Percentiles rank a stretch among this genome's conserved stretches.
Conservation (phyloP, 345 rosid genomes). For the Corymbia maculata region DNA sequence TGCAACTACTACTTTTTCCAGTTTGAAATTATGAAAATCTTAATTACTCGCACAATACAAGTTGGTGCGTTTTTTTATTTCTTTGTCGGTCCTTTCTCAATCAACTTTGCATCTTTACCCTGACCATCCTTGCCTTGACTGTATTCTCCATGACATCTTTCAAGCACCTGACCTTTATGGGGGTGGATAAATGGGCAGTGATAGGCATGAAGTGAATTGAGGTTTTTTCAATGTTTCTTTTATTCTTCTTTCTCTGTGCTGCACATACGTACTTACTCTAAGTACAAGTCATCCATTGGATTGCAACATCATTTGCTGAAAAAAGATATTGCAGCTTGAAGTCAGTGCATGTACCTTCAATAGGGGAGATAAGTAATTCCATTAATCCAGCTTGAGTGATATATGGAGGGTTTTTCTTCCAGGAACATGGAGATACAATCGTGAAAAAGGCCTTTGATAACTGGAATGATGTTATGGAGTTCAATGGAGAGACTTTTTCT, state of each 20-base stretch:
- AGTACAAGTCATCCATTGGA: not conserved
- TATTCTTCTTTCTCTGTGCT: not conserved
- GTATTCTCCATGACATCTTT: not conserved
- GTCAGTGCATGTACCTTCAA: fast-evolving
- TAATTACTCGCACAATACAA: no score
- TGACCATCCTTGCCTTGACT: not conserved
- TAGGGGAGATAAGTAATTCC: not conserved
- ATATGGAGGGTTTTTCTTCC: not conserved
- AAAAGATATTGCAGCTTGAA: no score
- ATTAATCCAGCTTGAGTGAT: not conserved
- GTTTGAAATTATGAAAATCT: no score
- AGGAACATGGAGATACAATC: slow-evolving; percentile 70
- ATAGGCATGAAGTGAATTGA: not conserved
- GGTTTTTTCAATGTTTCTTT: not conserved
- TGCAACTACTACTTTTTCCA: no score
- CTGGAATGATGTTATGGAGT: not conserved
- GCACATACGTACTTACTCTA: not conserved
- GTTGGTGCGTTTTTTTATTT: no score
- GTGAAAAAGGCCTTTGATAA: slow-evolving; percentile 53
- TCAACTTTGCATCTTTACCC: not conserved
- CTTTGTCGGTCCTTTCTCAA: not conserved
- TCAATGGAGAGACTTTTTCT: not conserved
- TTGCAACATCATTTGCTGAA: not conserved
- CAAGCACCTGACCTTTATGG: not conserved
- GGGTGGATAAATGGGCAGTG: not conserved